Evolutionary conservation across 768 basidiomycete genomes (phyloP).

Genomic region (Rhodosporidiobolus sp.): DNA sequence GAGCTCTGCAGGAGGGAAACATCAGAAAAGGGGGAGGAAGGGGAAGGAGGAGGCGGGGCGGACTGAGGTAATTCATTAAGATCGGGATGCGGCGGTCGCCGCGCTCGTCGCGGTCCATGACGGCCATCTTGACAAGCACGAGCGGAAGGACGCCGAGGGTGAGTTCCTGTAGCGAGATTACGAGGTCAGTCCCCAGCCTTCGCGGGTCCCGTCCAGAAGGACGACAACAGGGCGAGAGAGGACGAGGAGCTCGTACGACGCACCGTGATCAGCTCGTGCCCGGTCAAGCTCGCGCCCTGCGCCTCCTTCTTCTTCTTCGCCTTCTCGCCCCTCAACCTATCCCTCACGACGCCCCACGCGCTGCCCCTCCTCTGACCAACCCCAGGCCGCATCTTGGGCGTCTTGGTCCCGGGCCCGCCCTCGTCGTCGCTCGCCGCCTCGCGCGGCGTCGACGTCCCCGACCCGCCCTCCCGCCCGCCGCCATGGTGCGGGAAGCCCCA

Average conservation of each 20-base stretch:
- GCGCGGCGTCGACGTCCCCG: conserved; percentile 30
- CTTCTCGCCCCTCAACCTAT: conserved; percentile 5
- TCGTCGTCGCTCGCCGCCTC: conserved; percentile 18
- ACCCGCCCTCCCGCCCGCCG: not conserved
- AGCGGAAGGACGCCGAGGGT: conserved; percentile 68
- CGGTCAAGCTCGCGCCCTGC: conserved; percentile 30
- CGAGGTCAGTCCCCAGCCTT: not conserved
- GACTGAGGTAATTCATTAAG: conserved; percentile 43
- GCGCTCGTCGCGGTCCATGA: conserved; percentile 84
- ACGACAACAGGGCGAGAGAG: not conserved
- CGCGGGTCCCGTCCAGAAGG: no score
- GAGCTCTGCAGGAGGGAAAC: conserved; percentile 64
- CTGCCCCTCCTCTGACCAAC: conserved; percentile 11
- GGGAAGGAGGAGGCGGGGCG: not conserved
- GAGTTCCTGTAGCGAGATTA: conserved; percentile 28
- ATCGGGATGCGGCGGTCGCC: conserved; percentile 61
- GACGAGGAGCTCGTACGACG: not conserved
- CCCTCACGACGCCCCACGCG: conserved; percentile 30
- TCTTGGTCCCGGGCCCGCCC: not conserved
- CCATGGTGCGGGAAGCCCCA: not conserved
- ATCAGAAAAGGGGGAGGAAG: not conserved
- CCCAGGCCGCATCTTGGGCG: conserved; percentile 15
- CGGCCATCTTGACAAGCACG: conserved; percentile 67
- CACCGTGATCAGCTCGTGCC: conserved; percentile 35
- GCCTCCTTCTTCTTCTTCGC: conserved; percentile 29